Percentiles rank a stretch among this genome's conserved stretches.
Evolutionary conservation across 2,329 filamentous ascomycete species (phyloP).

Genomic region (Aspergillus fumigatiaffinis): DNA sequence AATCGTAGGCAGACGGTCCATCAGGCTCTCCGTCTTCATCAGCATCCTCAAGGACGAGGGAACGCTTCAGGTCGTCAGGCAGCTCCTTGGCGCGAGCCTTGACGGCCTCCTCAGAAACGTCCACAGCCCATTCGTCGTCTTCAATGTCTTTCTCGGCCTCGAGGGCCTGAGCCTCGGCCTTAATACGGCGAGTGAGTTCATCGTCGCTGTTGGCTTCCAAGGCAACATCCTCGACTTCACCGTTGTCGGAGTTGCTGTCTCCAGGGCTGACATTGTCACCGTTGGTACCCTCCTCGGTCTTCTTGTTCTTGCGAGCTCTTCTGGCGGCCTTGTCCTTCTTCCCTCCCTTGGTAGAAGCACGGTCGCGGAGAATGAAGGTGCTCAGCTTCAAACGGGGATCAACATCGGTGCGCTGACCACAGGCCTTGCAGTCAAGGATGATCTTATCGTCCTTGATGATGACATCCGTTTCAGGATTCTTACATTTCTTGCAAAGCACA

Average conservation of each 20-base stretch:
- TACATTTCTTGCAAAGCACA: conserved; percentile 99
- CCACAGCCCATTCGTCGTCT: conserved; percentile 92
- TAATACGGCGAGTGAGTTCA: conserved; percentile 76
- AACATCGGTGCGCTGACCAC: conserved; percentile 86
- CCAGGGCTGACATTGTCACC: conserved; percentile 59
- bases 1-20: conserved; percentile 76
- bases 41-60: conserved; percentile 76
- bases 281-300: conserved; percentile 51
- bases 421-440: conserved; percentile 96
- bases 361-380: conserved; percentile 95
- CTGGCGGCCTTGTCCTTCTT: conserved; percentile 98
- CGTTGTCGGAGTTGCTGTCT: conserved; percentile 62
- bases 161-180: conserved; percentile 66
- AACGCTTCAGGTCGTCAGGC: conserved; percentile 90
- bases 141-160: conserved; percentile 66
- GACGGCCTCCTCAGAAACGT: conserved; percentile 93
- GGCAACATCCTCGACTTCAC: conserved; percentile 59
- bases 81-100: conserved; percentile 90
- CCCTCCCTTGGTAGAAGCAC: conserved; percentile 73
- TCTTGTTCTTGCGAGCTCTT: conserved; percentile 78
- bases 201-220: conserved; percentile 80
- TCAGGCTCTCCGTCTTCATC: conserved; percentile 79
- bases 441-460: conserved; percentile 92
- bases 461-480: conserved; percentile 97
- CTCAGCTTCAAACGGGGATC: conserved; percentile 93